A percentile compares a stretch with the other conserved stretches of the same genome.
Conservation (phyloP, 352 stramenopile genomes). For the Phytophthora tubulina region DNA sequence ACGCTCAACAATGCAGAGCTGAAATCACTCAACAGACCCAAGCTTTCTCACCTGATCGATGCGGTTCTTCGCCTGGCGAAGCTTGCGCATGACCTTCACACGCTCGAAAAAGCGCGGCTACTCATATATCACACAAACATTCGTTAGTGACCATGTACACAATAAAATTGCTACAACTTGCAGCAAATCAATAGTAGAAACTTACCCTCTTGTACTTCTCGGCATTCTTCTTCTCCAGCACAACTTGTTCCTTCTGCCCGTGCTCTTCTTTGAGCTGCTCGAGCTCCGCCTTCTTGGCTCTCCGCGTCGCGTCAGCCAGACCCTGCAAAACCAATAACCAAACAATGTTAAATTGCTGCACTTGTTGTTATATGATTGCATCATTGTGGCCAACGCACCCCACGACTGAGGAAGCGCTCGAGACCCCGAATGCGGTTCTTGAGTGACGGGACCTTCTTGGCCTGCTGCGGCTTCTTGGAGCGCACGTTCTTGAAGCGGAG, state of each 20-base stretch:
- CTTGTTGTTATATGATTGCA: neutral
- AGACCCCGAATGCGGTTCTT: constrained; percentile 88
- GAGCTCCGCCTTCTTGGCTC: constrained; percentile 62
- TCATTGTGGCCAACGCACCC: constrained; percentile 38
- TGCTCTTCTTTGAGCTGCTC: constrained; percentile 60
- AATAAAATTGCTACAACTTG: neutral
- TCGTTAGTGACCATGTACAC: neutral
- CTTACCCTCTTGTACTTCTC: constrained; percentile 87
- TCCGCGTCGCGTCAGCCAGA: constrained; percentile 52
- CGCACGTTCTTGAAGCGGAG: constrained; percentile 75
- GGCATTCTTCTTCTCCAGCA: constrained; percentile 73
- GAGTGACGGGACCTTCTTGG: constrained; percentile 81
- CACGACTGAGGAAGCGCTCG: constrained; percentile 82
- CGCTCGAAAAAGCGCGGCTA: constrained; percentile 86
- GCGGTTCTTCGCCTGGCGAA: constrained; percentile 63
- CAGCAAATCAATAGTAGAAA: neutral
- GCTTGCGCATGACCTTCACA: constrained; percentile 87
- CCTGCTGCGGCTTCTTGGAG: constrained; percentile 57
- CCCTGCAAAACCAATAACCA: constrained; percentile 27
- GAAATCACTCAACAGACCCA: neutral
- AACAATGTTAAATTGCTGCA: constrained; percentile 2
- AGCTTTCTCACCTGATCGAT: constrained; percentile 53
- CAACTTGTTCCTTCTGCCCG: constrained; percentile 55
- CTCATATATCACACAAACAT: constrained; percentile 9
- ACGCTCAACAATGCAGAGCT: neutral